Conservation (phyloP, 257 asterid species). For the Anisodus tanguticus region DNA sequence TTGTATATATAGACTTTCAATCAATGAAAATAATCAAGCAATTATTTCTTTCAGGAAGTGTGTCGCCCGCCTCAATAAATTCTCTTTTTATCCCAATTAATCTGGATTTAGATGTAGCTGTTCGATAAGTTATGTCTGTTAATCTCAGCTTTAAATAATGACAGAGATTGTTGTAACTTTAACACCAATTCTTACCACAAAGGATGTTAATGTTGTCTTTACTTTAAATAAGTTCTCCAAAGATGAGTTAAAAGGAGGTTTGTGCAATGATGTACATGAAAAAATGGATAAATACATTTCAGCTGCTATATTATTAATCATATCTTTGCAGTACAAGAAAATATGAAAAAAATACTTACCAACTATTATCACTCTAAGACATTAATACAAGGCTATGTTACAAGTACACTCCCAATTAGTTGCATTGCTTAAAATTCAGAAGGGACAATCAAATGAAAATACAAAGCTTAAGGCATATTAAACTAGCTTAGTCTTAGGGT, state of each 20-base stretch:
- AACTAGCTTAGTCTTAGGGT: neutral
- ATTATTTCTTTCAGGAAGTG: too few species aligned
- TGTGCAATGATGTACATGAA: slow-evolving; percentile 3
- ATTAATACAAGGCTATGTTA: neutral
- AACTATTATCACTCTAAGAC: slow-evolving; percentile 7
- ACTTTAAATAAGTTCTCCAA: neutral
- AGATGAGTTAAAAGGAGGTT: neutral
- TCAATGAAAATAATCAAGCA: too few species aligned
- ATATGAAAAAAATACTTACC: slow-evolving; percentile 18
- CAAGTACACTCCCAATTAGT: slow-evolving; percentile 5
- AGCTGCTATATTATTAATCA: neutral
- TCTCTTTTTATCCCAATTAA: neutral
- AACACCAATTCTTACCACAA: neutral
- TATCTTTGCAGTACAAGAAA: slow-evolving; percentile 1
- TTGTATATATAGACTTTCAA: too few species aligned
- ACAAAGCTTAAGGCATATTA: slow-evolving; percentile 10
- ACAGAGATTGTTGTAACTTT: neutral
- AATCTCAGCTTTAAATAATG: neutral
- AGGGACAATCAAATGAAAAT: slow-evolving; percentile 2
- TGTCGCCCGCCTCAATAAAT: neutral
- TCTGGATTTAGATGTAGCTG: neutral
- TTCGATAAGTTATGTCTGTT: neutral
- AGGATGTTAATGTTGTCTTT: neutral
- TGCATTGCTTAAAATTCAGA: slow-evolving; percentile 15
- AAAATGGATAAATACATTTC: slow-evolving; percentile 16